A percentile compares a stretch with the other conserved stretches of the same genome.
phyloP scores from a whole-genome alignment of 805 yeast genomes.

The Saturnispora silvae region DNA sequence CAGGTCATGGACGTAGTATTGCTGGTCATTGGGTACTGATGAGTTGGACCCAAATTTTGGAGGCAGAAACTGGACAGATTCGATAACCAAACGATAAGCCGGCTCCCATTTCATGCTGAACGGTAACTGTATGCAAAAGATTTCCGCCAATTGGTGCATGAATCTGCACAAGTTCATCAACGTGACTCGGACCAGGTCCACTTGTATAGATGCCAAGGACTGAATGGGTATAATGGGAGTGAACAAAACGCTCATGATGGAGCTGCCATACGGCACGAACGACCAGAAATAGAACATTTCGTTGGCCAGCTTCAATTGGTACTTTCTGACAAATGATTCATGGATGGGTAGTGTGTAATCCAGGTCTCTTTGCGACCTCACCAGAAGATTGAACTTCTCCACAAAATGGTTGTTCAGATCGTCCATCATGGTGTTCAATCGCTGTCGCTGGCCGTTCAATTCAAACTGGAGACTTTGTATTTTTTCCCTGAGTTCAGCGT shows the following conservation, averaged over 20 bases:
- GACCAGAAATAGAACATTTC: constrained; percentile 2
- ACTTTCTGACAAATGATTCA: neutral
- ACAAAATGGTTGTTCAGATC: neutral
- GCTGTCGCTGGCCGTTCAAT: neutral
- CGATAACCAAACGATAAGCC: constrained; percentile 4
- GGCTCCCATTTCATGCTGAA: constrained; percentile 10
- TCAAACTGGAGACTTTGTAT: neutral
- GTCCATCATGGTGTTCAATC: neutral
- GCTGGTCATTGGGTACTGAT: too few species aligned
- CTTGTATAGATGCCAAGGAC: constrained; percentile 14
- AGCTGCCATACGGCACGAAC: neutral
- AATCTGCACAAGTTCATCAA: constrained; percentile 16
- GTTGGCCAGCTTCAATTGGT: neutral
- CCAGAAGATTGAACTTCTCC: neutral
- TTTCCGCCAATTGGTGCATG: constrained; percentile 11
- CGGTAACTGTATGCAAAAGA: constrained; percentile 16
- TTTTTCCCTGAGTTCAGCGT: neutral
- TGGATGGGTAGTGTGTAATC: neutral
- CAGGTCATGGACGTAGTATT: neutral
- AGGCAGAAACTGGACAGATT: neutral
- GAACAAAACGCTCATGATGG: constrained; percentile 13
- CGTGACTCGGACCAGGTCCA: constrained; percentile 17
- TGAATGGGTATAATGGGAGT: constrained; percentile 21
- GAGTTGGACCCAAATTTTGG: neutral
- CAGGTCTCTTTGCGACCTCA: neutral